Base-by-base conservation (phyloP, 495 filamentous ascomycete genomes). In the Haplographium delicatum region DNA sequence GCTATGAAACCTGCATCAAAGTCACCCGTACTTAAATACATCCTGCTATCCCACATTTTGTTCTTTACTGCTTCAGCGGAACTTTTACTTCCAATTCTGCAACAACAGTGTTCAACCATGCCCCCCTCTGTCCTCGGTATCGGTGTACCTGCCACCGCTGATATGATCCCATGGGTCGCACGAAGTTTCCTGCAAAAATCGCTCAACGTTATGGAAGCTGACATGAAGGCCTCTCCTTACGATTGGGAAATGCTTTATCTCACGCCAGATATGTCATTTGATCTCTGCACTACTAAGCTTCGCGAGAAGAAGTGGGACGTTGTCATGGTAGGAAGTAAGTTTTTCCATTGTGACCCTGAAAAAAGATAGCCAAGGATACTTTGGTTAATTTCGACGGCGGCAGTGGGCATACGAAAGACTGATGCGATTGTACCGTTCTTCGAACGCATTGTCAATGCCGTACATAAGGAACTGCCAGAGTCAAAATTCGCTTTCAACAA, bases 251-350 rank as follows among this genome's bases (percentile, higher is more conserved):
- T 51, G 48, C 16, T 51, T 4, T 51, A 51, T 46, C 4, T 51
- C 19, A 51, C 48, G 23, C 48, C 48, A 45, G 48, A 51, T 34
- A 51, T 45, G 37, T 19, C 39, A 7, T 47, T 46, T 44, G 39
- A 47, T 30, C 31, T 51, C 40, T 46, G 39, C 18, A 46, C 8
- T 23, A 4, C 5, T n/a, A 51, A 51, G 48, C 48, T 51, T 22
- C 48, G 37, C 22, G 37, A 51, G 48, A 51, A 51, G 48, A 51
- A 51, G 38, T 51, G 48, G 48, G 48, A 51, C 28, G 34, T 51
- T 45, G 48, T 51, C 19, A 51, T 51, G 48, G 48, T 51, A 22
- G 48, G 48, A 46, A 51, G 48, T 51, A 20, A 47, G 48, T 46
- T 19, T 47, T 27, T 45, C 38, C 15, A 5, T 26, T 24, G 35